A percentile compares a stretch with the other conserved stretches of the same genome.
phyloP scores from a whole-genome alignment of 1,284 basidiomycete species.

The Leccinum subrobustum region DNA sequence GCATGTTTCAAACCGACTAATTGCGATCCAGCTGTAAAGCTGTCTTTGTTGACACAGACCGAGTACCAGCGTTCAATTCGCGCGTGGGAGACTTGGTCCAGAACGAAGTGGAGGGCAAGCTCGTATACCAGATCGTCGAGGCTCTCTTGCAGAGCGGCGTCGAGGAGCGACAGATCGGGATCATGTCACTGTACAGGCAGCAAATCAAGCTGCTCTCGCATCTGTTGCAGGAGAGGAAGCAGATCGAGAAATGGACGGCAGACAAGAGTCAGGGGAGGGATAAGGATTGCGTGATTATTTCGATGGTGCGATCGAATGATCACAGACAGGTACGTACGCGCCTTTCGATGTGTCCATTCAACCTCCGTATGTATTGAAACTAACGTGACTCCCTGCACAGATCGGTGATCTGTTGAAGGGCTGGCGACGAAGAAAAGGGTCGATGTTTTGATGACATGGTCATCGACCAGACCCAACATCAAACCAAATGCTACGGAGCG shows the following conservation, averaged over 20 bases:
- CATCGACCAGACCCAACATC: constrained; percentile 42
- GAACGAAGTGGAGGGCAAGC: constrained; percentile 77
- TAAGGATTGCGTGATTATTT: constrained; percentile 93
- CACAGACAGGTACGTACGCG: constrained; percentile 56
- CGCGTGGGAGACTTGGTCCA: constrained; percentile 87
- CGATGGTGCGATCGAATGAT: constrained; percentile 87
- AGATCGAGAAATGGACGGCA: constrained; percentile 89
- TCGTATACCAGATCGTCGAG: constrained; percentile 63
- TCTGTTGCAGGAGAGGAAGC: constrained; percentile 48
- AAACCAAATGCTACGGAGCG: constrained; percentile 41
- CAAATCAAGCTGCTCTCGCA: constrained; percentile 86
- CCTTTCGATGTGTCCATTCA: neutral
- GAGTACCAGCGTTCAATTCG: constrained; percentile 72
- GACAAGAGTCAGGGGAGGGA: constrained; percentile 96
- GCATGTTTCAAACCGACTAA: neutral
- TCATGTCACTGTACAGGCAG: constrained; percentile 92
- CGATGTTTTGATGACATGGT: constrained; percentile 83
- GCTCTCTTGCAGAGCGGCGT: constrained; percentile 70
- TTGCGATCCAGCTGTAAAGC: constrained; percentile 64
- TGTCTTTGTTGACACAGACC: constrained; percentile 92
- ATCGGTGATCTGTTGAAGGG: constrained; percentile 92
- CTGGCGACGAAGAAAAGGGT: constrained; percentile 83
- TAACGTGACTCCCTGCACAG: constrained; percentile 37
- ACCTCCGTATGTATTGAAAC: neutral
- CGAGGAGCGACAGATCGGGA: constrained; percentile 69